Evolutionary conservation across 768 basidiomycete species (phyloP).

Genomic region (Flagelloscypha sp.): DNA sequence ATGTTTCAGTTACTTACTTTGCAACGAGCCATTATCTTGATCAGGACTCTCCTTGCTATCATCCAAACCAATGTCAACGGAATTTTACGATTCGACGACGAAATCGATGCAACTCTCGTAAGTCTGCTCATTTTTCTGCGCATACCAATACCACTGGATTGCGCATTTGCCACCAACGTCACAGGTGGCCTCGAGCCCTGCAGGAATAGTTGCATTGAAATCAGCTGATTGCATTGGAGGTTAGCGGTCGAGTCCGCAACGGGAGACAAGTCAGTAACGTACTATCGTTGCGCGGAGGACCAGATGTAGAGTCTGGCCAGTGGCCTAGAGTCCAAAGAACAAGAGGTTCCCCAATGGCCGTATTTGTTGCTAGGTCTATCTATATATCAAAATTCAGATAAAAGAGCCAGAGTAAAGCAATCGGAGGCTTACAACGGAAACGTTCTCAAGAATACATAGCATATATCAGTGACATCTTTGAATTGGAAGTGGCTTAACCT

Average conservation of each 20-base stretch:
- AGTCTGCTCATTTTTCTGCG: slow-evolving; percentile 20
- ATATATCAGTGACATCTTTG: slow-evolving; percentile 1
- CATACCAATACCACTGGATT: slow-evolving; percentile 32
- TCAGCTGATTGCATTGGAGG: slow-evolving; percentile 16
- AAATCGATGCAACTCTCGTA: slow-evolving; percentile 30
- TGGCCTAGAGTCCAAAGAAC: slow-evolving; percentile 25
- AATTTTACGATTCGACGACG: too few relatives aligned
- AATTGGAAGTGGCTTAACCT: slow-evolving; percentile 7
- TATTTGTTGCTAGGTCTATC: slow-evolving; percentile 23
- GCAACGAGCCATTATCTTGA: too few relatives aligned
- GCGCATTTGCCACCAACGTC: slow-evolving; percentile 22
- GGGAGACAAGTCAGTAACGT: slow-evolving; percentile 6
- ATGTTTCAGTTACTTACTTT: too few relatives aligned
- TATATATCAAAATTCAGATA: slow-evolving; percentile 3
- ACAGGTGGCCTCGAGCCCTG: slow-evolving; percentile 23
- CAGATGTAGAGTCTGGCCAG: slow-evolving; percentile 21
- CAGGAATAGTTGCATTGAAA: slow-evolving; percentile 23
- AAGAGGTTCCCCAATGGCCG: slow-evolving; percentile 21
- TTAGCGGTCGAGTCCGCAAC: background rate
- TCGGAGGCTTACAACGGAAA: slow-evolving; percentile 19
- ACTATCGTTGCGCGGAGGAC: slow-evolving; percentile 29
- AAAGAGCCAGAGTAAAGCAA: background rate
- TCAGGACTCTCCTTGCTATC: too few relatives aligned
- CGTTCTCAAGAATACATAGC: slow-evolving; percentile 18
- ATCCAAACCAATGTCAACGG: too few relatives aligned